These are phyloP conservation scores for Daldinia caldariorum DNA, from an alignment of 495 filamentous ascomycete species.

Conservation along the genomic window DNA sequence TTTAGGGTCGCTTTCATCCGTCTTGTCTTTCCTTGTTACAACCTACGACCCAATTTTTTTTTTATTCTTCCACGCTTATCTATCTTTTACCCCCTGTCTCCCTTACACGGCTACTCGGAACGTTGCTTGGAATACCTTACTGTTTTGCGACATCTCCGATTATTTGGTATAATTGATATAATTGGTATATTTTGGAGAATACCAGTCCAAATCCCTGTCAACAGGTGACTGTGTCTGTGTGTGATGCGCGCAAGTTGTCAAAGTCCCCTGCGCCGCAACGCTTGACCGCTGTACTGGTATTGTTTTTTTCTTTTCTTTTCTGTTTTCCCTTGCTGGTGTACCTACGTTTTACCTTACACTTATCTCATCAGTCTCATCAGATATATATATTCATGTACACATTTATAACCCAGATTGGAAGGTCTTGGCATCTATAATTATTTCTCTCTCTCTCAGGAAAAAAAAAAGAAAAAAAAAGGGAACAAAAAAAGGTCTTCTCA, in stretches of 20 bases:
- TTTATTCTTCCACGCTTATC: background rate
- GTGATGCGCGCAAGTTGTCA: slow-evolving; percentile 24
- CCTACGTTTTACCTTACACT: too few relatives aligned
- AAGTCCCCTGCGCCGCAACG: slow-evolving; percentile 38
- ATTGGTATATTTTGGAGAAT: slow-evolving; percentile 9
- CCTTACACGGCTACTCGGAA: background rate
- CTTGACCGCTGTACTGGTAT: slow-evolving; percentile 42
- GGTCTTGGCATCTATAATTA: slow-evolving; percentile 26
- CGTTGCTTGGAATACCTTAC: background rate
- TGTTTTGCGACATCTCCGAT: background rate
- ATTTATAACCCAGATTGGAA: slow-evolving; percentile 27
- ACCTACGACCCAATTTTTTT: slow-evolving; percentile 8
- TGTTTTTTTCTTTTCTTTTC: slow-evolving; percentile 1
- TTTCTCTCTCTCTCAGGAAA: background rate
- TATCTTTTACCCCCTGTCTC: background rate
- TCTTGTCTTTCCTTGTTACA: slow-evolving; percentile 9
- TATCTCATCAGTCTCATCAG: too few relatives aligned
- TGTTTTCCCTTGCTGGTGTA: slow-evolving; percentile 19
- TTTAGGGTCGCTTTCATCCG: slow-evolving; percentile 25
- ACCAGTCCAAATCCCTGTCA: slow-evolving; percentile 23
- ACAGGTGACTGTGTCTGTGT: slow-evolving; percentile 12
- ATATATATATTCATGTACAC: slow-evolving; percentile 1
- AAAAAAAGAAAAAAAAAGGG: background rate
- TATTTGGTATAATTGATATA: slow-evolving; percentile 1
- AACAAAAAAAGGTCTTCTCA: background rate